These are phyloP conservation scores for Salicornia ramosissima DNA, from an alignment of 148 eudicot species.

Conservation along the genomic window DNA sequence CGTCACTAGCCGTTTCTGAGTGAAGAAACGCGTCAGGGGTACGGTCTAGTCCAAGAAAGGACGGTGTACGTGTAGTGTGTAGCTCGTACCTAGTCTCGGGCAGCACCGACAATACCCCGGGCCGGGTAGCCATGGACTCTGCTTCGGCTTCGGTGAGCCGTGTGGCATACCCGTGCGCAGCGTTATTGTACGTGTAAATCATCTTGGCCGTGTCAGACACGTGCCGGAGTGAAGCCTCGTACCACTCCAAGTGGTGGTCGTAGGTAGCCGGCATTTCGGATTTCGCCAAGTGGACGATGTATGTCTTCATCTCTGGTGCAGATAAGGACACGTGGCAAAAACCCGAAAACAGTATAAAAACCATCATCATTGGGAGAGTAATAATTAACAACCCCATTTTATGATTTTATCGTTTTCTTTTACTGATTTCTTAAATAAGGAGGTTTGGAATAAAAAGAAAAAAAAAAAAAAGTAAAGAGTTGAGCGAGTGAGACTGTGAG, in stretches of 20 bases:
- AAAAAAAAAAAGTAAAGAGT: neutral
- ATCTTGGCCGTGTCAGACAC: slow-evolving; percentile 52
- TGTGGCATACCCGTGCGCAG: slow-evolving; percentile 48
- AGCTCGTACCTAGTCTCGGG: slow-evolving; percentile 49
- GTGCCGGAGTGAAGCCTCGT: slow-evolving; percentile 41
- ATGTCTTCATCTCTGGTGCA: slow-evolving; percentile 26
- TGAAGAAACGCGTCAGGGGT: slow-evolving; percentile 26
- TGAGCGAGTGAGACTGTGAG: neutral
- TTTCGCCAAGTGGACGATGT: slow-evolving; percentile 53
- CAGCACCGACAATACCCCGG: slow-evolving; percentile 43
- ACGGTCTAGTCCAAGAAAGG: slow-evolving; percentile 46
- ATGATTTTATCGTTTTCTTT: neutral
- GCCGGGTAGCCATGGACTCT: slow-evolving; percentile 27
- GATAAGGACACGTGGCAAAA: slow-evolving; percentile 27
- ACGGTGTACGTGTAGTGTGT: slow-evolving; percentile 63
- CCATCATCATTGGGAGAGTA: neutral
- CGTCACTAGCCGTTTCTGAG: slow-evolving; percentile 32
- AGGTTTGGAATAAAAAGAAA: neutral
- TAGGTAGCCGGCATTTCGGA: slow-evolving; percentile 40
- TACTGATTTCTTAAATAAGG: too few relatives aligned
- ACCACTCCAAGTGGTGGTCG: slow-evolving; percentile 42
- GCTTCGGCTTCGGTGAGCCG: slow-evolving; percentile 39
- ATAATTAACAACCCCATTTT: slow-evolving; percentile 7
- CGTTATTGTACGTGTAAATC: slow-evolving; percentile 47
- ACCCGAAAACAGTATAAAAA: slow-evolving; percentile 10